These are phyloP conservation scores for Trichaptum fuscoviolaceum DNA, from an alignment of 768 basidiomycete genomes.

Conservation along the genomic window DNA sequence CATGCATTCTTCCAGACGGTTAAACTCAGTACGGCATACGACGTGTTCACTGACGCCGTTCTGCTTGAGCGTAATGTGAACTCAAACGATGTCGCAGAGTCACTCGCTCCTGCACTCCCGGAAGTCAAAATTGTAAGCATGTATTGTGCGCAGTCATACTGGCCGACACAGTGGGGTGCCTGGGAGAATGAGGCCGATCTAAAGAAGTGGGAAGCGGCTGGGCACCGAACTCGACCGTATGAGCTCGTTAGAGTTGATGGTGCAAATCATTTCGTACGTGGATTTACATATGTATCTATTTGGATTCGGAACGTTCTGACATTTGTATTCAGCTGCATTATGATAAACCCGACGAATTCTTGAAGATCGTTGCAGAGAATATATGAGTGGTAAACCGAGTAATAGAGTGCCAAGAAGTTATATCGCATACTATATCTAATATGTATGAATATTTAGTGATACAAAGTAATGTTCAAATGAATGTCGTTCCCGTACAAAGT, in stretches of 20 bases:
- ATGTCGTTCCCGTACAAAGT: background rate
- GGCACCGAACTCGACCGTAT: conserved; percentile 17
- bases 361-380: background rate
- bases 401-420: background rate
- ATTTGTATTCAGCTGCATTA: background rate
- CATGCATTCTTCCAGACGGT: background rate
- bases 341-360: background rate
- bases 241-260: conserved; percentile 21
- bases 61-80: background rate
- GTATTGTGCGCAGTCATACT: background rate
- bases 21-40: background rate
- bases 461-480: background rate
- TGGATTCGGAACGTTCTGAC: background rate
- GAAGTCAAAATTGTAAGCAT: background rate
- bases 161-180: background rate
- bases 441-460: background rate
- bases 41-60: background rate
- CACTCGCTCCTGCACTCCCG: background rate
- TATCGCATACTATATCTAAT: background rate
- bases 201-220: background rate
- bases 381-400: background rate
- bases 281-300: background rate
- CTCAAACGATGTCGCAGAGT: background rate
- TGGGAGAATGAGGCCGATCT: conserved; percentile 1
- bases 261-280: conserved; percentile 34